Evolutionary conservation across 2,329 filamentous ascomycete species (phyloP).

Genomic region (Pseudocercospora ulei): DNA sequence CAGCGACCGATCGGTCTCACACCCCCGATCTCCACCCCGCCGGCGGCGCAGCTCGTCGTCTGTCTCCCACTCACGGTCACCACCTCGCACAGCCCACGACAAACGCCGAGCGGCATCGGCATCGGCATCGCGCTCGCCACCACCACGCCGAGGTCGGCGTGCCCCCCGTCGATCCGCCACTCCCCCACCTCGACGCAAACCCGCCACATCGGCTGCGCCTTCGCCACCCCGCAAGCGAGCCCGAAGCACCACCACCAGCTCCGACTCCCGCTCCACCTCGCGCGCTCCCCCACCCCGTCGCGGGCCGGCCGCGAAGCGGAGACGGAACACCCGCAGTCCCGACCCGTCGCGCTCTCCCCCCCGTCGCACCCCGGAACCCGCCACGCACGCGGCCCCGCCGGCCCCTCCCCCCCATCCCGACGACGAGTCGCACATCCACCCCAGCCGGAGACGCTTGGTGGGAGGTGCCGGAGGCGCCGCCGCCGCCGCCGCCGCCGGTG

Average conservation of each 20-base stretch:
- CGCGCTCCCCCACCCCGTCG: slow-evolving; percentile 19
- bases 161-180: slow-evolving; percentile 23
- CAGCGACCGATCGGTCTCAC: slow-evolving; percentile 11
- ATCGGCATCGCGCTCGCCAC: slow-evolving; percentile 29
- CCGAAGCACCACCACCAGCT: slow-evolving; percentile 24
- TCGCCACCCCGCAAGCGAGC: slow-evolving; percentile 23
- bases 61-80: slow-evolving; percentile 27
- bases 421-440: slow-evolving; percentile 34
- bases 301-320: slow-evolving; percentile 23
- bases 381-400: slow-evolving; percentile 8
- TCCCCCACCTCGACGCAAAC: slow-evolving; percentile 20
- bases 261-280: slow-evolving; percentile 24
- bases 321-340: slow-evolving; percentile 29
- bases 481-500: no score
- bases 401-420: slow-evolving; percentile 16
- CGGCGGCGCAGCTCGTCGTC: slow-evolving; percentile 10
- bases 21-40: slow-evolving; percentile 19
- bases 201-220: slow-evolving; percentile 15
- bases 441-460: slow-evolving; percentile 32
- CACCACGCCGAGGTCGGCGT: slow-evolving; percentile 25
- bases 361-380: slow-evolving; percentile 6
- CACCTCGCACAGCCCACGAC: slow-evolving; percentile 24
- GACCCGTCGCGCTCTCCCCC: slow-evolving; percentile 25
- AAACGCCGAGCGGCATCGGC: slow-evolving; percentile 16
- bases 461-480: slow-evolving; percentile 8